These are phyloP conservation scores for Fusarium siculi DNA, from an alignment of 2,329 filamentous ascomycete genomes.

Conservation along the genomic window DNA sequence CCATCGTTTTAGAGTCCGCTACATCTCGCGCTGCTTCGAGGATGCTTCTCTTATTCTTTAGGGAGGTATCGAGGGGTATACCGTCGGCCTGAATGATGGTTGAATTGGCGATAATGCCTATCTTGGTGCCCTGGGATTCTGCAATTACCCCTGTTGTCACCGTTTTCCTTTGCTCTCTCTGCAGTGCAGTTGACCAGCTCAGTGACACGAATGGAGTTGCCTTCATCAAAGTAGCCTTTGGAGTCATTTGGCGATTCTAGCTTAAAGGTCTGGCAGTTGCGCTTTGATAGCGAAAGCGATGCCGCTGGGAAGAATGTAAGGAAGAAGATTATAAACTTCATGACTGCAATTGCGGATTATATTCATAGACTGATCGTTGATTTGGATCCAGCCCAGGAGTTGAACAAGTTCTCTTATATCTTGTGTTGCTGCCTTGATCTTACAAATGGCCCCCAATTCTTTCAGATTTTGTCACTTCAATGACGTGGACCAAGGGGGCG, in stretches of 20 bases:
- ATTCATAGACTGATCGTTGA: no score
- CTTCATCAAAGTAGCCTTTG: neutral
- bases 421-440: neutral
- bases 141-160: neutral
- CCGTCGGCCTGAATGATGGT: accelerated
- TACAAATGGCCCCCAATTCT: neutral
- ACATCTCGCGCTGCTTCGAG: neutral
- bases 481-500: neutral
- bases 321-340: neutral
- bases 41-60: neutral
- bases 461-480: neutral
- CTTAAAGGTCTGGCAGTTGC: neutral
- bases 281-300: neutral
- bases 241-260: neutral
- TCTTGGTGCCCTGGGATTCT: neutral
- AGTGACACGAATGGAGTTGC: neutral
- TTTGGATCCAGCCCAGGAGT: no score
- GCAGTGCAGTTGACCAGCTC: neutral
- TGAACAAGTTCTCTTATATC: neutral
- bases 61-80: no score
- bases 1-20: neutral
- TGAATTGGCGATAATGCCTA: neutral
- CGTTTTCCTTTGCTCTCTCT: neutral
- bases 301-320: neutral
- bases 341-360: accelerated